Conservation (phyloP, 2,329 filamentous ascomycete genomes). For the Podosphaera xanthii region DNA sequence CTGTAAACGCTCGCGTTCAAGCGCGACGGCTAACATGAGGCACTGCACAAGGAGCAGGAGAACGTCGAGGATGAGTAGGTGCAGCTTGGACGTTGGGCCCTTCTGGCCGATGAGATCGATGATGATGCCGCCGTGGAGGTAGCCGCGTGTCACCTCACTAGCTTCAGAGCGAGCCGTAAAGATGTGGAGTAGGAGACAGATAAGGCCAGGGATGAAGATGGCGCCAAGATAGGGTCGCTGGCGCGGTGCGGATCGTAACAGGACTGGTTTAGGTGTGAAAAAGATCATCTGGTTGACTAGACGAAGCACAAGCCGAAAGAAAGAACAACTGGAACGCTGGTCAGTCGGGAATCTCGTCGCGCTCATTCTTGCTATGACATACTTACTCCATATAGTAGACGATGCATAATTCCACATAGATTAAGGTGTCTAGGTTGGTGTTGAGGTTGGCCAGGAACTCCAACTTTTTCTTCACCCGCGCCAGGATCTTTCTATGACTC, state of each 20-base stretch:
- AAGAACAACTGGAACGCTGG: constrained; percentile 31
- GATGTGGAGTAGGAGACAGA: constrained; percentile 38
- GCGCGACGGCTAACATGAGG: constrained; percentile 39
- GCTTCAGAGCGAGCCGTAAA: constrained; percentile 30
- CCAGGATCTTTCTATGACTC: constrained; percentile 16
- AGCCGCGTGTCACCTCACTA: constrained; percentile 38
- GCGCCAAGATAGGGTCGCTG: constrained; percentile 31
- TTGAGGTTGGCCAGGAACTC: constrained; percentile 37
- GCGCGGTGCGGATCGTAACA: constrained; percentile 31
- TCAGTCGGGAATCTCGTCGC: constrained; percentile 3
- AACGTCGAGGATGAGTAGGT: constrained; percentile 32
- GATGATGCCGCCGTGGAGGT: constrained; percentile 42
- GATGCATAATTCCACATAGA: constrained; percentile 40
- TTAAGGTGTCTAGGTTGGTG: constrained; percentile 35
- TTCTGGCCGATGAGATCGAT: constrained; percentile 47
- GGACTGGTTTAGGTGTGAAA: constrained; percentile 33
- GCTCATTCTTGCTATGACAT: no score
- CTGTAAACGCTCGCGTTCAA: constrained; percentile 33
- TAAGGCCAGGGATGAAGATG: constrained; percentile 32
- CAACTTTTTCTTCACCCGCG: constrained; percentile 26
- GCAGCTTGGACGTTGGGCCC: constrained; percentile 31
- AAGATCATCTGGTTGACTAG: constrained; percentile 37
- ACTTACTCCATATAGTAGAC: constrained; percentile 50
- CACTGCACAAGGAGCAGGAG: constrained; percentile 34
- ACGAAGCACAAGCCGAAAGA: constrained; percentile 37